Base-by-base conservation (phyloP, 1,139 yeast genomes). In the Sugiyamaella japonica region DNA sequence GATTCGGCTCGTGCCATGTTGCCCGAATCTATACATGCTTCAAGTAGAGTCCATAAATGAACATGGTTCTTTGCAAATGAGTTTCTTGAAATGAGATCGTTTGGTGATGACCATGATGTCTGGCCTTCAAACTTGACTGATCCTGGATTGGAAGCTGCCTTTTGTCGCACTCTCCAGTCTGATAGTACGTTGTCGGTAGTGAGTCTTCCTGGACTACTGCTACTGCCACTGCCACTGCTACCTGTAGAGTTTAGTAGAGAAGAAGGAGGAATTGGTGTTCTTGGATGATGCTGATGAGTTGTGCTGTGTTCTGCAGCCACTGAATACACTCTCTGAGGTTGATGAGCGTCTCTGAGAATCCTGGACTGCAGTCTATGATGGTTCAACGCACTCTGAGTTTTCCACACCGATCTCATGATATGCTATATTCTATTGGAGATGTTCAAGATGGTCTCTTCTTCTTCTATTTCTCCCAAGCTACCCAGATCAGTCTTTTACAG, bases 1-100 rank as follows among this genome's bases (percentile, higher is more conserved):
- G 83, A 74, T 61, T 81, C 83, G 0, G 97, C 96, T 62, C 97
- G 76, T 34, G 78, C 80, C 62, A 80, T 81, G 66, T 88, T 87
- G 53, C 79, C 80, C 34, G 88, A 79, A 46, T 83, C 80, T 39
- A 91, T 68, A 61, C 95, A 85, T 0, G 96, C 96, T 64, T 89
- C 96, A 40, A 89, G 74, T 36, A 90, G 71, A 1, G 93, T 81
- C 82, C 89, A 89, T 15, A 87, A 74, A 64, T 86, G 89, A 52
- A 79, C 74, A 34, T 83, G 80, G 57, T 84, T 86, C 63, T 66
- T 67, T 23, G 70, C 60, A 55, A 70, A 70, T 6, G 68, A 60
- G 54, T 67, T 67, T 43, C 71, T 58, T 7, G 68, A 56, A 5
- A 70, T 60, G 12, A 59, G 53, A 46, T 70, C 73, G 43, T 68